A percentile compares a stretch with the other conserved stretches of the same genome.
These are phyloP conservation scores for Zasmidium angulare DNA, from an alignment of 2,329 filamentous ascomycete species.

Conservation along the genomic window DNA sequence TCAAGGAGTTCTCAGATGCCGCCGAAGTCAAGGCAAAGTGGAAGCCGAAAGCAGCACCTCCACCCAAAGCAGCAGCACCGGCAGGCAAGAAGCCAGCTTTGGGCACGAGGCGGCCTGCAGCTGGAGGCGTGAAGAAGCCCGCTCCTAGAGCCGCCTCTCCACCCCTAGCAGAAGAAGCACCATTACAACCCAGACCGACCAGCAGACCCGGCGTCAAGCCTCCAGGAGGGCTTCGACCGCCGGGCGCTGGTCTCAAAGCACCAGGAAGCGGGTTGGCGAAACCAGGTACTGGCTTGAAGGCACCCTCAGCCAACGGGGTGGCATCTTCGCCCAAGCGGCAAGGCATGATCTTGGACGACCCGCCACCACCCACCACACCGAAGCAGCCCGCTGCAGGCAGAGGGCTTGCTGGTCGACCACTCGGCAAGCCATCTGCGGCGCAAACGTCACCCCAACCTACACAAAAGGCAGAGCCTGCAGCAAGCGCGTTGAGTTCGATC, in stretches of 20 bases:
- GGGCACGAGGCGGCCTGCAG: slow-evolving; percentile 45
- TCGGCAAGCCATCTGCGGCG: slow-evolving; percentile 65
- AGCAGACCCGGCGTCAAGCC: slow-evolving; percentile 52
- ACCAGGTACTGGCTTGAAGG: slow-evolving; percentile 39
- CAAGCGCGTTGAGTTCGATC: slow-evolving; percentile 70
- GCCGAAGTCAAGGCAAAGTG: slow-evolving; percentile 86
- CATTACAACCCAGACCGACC: slow-evolving; percentile 60
- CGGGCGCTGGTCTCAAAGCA: slow-evolving; percentile 33
- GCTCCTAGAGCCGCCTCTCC: slow-evolving; percentile 42
- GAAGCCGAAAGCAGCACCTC: slow-evolving; percentile 76
- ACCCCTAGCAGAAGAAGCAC: slow-evolving; percentile 48
- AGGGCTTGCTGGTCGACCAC: slow-evolving; percentile 80
- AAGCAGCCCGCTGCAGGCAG: slow-evolving; percentile 53
- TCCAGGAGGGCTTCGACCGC: slow-evolving; percentile 27
- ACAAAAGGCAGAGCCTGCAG: slow-evolving; percentile 46
- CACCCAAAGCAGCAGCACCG: slow-evolving; percentile 57
- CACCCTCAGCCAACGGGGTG: slow-evolving; percentile 26
- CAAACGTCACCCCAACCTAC: slow-evolving; percentile 57
- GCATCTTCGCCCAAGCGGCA: slow-evolving; percentile 33
- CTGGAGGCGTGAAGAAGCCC: slow-evolving; percentile 48
- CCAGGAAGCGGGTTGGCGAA: slow-evolving; percentile 44
- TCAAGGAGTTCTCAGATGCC: slow-evolving; percentile 85
- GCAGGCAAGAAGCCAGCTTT: slow-evolving; percentile 55
- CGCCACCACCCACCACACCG: slow-evolving; percentile 36
- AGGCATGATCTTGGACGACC: slow-evolving; percentile 28